phyloP scores from a whole-genome alignment of 768 basidiomycete species.

The Tricholoma sp. region DNA sequence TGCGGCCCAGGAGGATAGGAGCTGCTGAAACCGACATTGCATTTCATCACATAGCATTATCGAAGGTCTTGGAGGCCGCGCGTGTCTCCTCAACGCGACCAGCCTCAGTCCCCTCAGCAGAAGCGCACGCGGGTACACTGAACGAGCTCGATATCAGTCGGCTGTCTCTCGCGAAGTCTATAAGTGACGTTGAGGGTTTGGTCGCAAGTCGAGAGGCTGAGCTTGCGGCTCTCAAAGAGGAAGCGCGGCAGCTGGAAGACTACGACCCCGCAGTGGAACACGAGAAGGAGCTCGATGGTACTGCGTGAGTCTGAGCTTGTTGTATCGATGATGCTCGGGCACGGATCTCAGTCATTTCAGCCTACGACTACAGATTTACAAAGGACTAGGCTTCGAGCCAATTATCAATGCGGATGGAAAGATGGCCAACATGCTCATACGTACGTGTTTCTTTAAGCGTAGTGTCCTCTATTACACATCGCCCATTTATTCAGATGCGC shows the following conservation, averaged over 20 bases:
- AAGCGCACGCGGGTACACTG: constrained; percentile 53
- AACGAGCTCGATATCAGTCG: constrained; percentile 63
- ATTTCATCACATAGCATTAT: constrained; percentile 41
- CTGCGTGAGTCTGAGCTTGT: constrained; percentile 41
- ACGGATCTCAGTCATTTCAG: constrained; percentile 28
- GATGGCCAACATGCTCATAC: constrained; percentile 58
- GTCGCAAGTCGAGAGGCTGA: constrained; percentile 68
- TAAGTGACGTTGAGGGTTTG: constrained; percentile 65
- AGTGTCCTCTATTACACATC: background rate
- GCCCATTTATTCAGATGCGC: constrained; percentile 32
- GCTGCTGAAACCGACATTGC: background rate
- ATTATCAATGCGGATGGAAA: constrained; percentile 48
- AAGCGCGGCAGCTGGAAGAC: constrained; percentile 53
- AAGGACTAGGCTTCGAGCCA: constrained; percentile 68
- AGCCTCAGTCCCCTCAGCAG: constrained; percentile 59
- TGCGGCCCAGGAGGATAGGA: background rate
- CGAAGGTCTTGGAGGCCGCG: constrained; percentile 62
- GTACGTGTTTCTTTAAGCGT: constrained; percentile 36
- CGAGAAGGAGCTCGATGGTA: constrained; percentile 62
- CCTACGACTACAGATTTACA: constrained; percentile 63
- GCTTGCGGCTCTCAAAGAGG: constrained; percentile 62
- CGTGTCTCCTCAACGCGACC: constrained; percentile 69
- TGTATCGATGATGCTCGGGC: background rate
- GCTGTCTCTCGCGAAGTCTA: constrained; percentile 66
- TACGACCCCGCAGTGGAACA: constrained; percentile 73